Conservation (phyloP, 2,329 filamentous ascomycete genomes). For the Periconia macrospinosa region DNA sequence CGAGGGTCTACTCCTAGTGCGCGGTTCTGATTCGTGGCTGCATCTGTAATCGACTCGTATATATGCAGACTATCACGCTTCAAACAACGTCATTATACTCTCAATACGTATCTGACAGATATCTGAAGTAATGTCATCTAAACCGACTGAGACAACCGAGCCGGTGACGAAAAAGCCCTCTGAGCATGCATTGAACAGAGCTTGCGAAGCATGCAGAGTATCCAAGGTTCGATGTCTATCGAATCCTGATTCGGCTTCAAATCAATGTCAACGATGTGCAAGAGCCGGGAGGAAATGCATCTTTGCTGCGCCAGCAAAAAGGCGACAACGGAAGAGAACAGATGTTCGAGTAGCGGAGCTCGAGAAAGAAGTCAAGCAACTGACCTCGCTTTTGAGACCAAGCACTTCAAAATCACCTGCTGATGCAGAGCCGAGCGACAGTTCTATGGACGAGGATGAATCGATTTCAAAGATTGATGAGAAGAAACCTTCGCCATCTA, state of each 20-base stretch:
- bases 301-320: slow-evolving; percentile 41
- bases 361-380: slow-evolving; percentile 39
- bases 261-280: slow-evolving; percentile 39
- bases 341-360: slow-evolving; percentile 41
- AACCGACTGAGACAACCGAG: slow-evolving; percentile 1
- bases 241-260: slow-evolving; percentile 25
- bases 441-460: slow-evolving; percentile 29
- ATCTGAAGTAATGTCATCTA: slow-evolving; percentile 9
- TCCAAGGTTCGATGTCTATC: slow-evolving; percentile 40
- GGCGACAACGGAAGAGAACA: slow-evolving; percentile 39
- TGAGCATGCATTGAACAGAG: slow-evolving; percentile 37
- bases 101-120: not conserved
- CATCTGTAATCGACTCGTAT: not conserved
- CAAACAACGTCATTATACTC: not conserved
- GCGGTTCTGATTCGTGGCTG: not conserved
- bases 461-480: slow-evolving; percentile 20
- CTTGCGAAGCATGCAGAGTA: slow-evolving; percentile 39
- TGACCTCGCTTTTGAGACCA: slow-evolving; percentile 34
- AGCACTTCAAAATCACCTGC: slow-evolving; percentile 21
- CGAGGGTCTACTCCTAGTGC: not conserved
- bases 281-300: slow-evolving; percentile 35
- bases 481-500: slow-evolving; percentile 16
- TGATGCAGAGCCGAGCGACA: slow-evolving; percentile 24
- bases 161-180: slow-evolving; percentile 18
- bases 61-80: not conserved